Percentiles rank a stretch among this genome's conserved stretches.
Evolutionary conservation across 2,329 filamentous ascomycete species (phyloP).

Genomic region (Venturia carpophila): DNA sequence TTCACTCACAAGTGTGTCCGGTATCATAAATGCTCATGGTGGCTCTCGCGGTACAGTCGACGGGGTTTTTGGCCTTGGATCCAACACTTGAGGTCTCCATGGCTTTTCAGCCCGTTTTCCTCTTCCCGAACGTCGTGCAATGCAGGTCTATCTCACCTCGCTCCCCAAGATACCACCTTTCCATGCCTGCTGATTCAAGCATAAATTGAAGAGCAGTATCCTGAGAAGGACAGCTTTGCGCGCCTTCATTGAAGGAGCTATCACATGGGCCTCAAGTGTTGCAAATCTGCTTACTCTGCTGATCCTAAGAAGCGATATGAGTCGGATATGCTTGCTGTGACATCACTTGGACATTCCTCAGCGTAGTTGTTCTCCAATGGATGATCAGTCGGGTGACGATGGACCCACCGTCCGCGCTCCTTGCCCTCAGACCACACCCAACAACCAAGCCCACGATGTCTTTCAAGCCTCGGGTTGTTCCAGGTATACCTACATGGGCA

Average conservation of each 20-base stretch:
- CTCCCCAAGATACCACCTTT: neutral
- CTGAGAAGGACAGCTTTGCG: slow-evolving; percentile 42
- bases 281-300: slow-evolving; percentile 53
- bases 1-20: neutral
- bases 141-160: neutral
- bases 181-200: neutral
- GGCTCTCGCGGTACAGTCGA: neutral
- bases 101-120: neutral
- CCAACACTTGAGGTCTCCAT: neutral
- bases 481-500: neutral
- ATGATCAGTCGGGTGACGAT: slow-evolving; percentile 33
- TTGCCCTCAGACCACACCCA: neutral
- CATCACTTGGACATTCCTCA: slow-evolving; percentile 58
- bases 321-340: slow-evolving; percentile 58
- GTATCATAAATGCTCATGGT: neutral
- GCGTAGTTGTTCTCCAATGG: slow-evolving; percentile 55
- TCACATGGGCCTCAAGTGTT: slow-evolving; percentile 51
- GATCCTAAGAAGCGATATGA: slow-evolving; percentile 52
- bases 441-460: neutral
- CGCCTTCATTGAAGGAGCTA: slow-evolving; percentile 51
- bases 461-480: neutral
- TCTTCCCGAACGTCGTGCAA: neutral
- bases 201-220: neutral
- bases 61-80: neutral
- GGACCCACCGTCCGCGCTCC: neutral